A percentile compares a stretch with the other conserved stretches of the same genome.
phyloP scores from a whole-genome alignment of 1,139 yeast genomes.

The Torulaspora pretoriensis region DNA sequence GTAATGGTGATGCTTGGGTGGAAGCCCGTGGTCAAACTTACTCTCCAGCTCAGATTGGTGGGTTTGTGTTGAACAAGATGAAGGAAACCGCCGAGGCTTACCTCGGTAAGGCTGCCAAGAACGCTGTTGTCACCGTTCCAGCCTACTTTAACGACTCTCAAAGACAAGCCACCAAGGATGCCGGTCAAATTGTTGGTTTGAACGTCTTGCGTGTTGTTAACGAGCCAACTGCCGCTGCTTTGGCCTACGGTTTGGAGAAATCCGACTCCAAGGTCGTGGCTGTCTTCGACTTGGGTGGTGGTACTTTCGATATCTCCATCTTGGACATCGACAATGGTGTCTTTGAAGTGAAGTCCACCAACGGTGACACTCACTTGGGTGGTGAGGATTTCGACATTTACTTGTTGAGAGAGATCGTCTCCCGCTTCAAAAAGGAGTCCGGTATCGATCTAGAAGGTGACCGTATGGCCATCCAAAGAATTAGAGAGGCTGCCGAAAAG shows the following conservation, averaged over 20 bases:
- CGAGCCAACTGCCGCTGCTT: conserved; percentile 99
- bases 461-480: conserved; percentile 99
- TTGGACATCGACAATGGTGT: conserved; percentile 94
- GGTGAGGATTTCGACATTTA: conserved; percentile 95
- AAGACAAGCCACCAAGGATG: conserved; percentile 98
- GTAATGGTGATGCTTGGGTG: conserved; percentile 98
- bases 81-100: conserved; percentile 95
- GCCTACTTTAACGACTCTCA: conserved; percentile 98
- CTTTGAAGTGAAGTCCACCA: conserved; percentile 95
- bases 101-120: conserved; percentile 76
- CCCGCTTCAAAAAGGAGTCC: conserved; percentile 85
- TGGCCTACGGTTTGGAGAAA: conserved; percentile 95
- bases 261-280: conserved; percentile 84
- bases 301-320: conserved; percentile 96
- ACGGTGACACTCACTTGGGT: conserved; percentile 99
- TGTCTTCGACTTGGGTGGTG: conserved; percentile 98
- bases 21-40: conserved; percentile 92
- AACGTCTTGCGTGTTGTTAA: conserved; percentile 95
- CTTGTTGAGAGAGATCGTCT: conserved; percentile 82
- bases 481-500: conserved; percentile 99
- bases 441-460: conserved; percentile 87
- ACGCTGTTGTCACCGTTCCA: conserved; percentile 96
- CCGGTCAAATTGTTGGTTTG: conserved; percentile 95
- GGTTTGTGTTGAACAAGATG: conserved; percentile 86
- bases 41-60: conserved; percentile 98